Evolutionary conservation across 1,284 basidiomycete genomes (phyloP), one percentile per base, ranked within the genome.

Genomic region (Naganishia sp.): DNA sequence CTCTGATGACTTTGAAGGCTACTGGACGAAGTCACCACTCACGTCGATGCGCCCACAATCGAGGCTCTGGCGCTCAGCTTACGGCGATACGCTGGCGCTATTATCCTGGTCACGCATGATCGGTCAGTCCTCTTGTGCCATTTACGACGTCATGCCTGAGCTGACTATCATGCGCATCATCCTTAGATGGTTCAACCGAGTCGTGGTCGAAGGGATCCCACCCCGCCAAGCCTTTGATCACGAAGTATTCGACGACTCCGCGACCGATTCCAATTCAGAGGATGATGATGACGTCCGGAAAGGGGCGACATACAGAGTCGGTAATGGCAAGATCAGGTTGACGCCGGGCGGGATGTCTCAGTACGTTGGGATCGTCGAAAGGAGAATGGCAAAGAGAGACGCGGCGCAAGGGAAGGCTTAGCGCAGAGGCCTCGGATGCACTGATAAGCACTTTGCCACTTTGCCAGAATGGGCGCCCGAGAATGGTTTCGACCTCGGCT

Each of bases 81-180:
- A 25, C 81, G 81, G 54, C 75, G 75, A 16, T 90, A 83, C 72
- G 77, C 78, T 28, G 88, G 88, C 3, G 86, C 84, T 0, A 74
- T 89, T 36, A 77, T 89, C 11, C 79, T 89, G 11, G 84, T 90
- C 63, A 88, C 86, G 42, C 88, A 90, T 75, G 88, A 90, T 73
- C 81, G 88, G 68, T 82, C 74, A 49, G 77, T 73, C 6, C 23
- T 66, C 70, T 18, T 74, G 71, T 64, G 45, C 67, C 11, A 18
- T 21, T 45, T 33, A 13, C 72, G 49, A 46, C 61, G 9, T 33
- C 43, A 43, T 25, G 43, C 60, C 25, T 50, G 1, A 13, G 23
- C 42, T 57, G 61, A 64, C 7, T 3, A 67, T 57, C 1, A 69
- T 68, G 2, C 64, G 70, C 31, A 60, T 64, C 16, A 44, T 39